phyloP scores from a whole-genome alignment of 164 flowering plant species.

The Warburgia ugandensis region DNA sequence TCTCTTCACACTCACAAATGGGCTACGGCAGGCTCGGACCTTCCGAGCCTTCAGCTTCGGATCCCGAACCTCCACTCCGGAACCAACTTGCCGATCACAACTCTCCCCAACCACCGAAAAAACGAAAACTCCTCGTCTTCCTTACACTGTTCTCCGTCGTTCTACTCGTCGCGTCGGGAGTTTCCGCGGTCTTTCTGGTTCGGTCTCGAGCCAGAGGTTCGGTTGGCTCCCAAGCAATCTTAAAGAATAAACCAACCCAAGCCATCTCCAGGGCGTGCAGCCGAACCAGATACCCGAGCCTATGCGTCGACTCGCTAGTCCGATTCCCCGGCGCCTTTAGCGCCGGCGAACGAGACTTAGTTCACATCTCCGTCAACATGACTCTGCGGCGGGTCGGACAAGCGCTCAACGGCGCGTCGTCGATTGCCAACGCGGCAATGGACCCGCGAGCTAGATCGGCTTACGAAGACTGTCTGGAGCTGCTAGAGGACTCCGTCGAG shows the following conservation, averaged over 20 bases:
- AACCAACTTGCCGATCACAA: slow-evolving; percentile 2
- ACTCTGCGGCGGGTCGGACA: slow-evolving; percentile 52
- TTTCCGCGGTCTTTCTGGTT: slow-evolving; percentile 40
- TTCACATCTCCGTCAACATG: slow-evolving; percentile 76
- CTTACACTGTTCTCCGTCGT: slow-evolving; percentile 27
- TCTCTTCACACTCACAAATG: slow-evolving; percentile 20
- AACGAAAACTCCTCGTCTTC: slow-evolving; percentile 33
- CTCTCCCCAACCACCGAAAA: slow-evolving; percentile 4
- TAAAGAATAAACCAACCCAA: slow-evolving; percentile 40
- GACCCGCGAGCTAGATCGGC: slow-evolving; percentile 55
- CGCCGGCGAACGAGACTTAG: slow-evolving; percentile 61
- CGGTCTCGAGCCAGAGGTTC: slow-evolving; percentile 18
- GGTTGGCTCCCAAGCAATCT: background rate
- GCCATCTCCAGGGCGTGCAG: slow-evolving; percentile 65
- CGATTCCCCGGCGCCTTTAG: slow-evolving; percentile 62
- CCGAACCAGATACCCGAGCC: slow-evolving; percentile 52
- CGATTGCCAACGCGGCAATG: slow-evolving; percentile 37
- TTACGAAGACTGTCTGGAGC: slow-evolving; percentile 73
- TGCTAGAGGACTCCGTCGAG: slow-evolving; percentile 65
- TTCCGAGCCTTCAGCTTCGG: slow-evolving; percentile 18
- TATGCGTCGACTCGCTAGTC: slow-evolving; percentile 66
- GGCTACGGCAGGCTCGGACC: slow-evolving; percentile 48
- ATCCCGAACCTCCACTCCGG: slow-evolving; percentile 1
- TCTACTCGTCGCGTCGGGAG: slow-evolving; percentile 43
- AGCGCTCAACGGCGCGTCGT: slow-evolving; percentile 50